A percentile compares a stretch with the other conserved stretches of the same genome.
phyloP scores from a whole-genome alignment of 495 filamentous ascomycete species.

The Pseudotulostoma volvatum region DNA sequence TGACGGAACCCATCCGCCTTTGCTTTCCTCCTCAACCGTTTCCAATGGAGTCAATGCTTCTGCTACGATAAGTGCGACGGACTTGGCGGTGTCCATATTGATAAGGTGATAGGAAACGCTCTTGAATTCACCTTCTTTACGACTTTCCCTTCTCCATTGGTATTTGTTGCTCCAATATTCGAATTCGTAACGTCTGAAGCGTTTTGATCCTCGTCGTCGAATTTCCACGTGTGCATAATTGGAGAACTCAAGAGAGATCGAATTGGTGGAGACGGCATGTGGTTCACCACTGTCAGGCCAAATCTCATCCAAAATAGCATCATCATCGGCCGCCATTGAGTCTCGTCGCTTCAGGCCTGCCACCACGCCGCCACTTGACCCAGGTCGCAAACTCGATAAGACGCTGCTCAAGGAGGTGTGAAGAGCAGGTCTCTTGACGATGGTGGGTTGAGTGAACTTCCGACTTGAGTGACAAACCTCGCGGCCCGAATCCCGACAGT shows the following conservation, averaged over 20 bases:
- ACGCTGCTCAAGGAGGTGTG: constrained; percentile 63
- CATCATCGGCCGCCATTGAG: constrained; percentile 39
- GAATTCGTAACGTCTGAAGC: constrained; percentile 68
- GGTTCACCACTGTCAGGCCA: constrained; percentile 10
- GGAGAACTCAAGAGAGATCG: constrained; percentile 79
- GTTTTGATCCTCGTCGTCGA: constrained; percentile 49
- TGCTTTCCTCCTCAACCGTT: constrained; percentile 52
- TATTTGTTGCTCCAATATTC: constrained; percentile 85
- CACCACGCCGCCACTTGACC: constrained; percentile 22
- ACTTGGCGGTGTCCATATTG: constrained; percentile 42
- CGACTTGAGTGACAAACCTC: constrained; percentile 79
- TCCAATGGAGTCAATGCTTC: constrained; percentile 54
- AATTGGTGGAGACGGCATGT: constrained; percentile 39
- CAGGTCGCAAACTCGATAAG: constrained; percentile 48
- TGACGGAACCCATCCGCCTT: constrained; percentile 84
- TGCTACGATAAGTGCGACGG: constrained; percentile 76
- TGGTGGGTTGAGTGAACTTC: constrained; percentile 41
- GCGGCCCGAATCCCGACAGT: constrained; percentile 82
- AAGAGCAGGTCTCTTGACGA: constrained; percentile 35
- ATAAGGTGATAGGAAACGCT: constrained; percentile 64
- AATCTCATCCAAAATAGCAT: constrained; percentile 23
- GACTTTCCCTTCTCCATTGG: constrained; percentile 61
- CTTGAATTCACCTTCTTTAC: constrained; percentile 41
- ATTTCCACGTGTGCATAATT: constrained; percentile 94
- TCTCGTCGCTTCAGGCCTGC: constrained; percentile 25